Base-by-base conservation (phyloP, 441 rosid genomes). In the Erodium chrysanthum region DNA sequence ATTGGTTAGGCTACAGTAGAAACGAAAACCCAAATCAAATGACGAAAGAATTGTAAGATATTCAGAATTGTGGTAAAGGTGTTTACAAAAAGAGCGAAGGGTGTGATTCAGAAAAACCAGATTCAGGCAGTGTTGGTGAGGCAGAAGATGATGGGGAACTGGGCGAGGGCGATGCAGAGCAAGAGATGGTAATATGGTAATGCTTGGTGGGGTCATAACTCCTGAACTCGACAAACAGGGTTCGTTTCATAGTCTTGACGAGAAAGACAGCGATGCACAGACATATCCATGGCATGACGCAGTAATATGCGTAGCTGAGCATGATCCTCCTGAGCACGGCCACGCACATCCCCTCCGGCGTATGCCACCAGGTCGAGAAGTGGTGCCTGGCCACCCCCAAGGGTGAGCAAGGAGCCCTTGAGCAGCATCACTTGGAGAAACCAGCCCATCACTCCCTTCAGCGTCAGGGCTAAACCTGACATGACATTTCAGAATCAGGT, bases 401-500 rank as follows among this genome's bases (percentile, higher is more conserved):
- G 70, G 10, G 83, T 79, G n/a, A 77, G 76, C 23, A 83, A 59
- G 0, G 77, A 35, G 9, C 79, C 64, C 54, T 80, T 80, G 9
- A 83, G 78, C 69, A 78, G 74, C 72, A 74, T 70, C 69, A 83
- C 82, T 66, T 81, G 77, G 10, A 77, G 21, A 64, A 79, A 70
- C 86, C 84, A 79, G 35, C 84, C 83, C 2, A 73, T 66, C 68
- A 83, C 11, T 37, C 84, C 81, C 62, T 75, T 80, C 27, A 78
- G 78, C 75, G 7, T 81, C 86, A 18, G 86, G 84, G 64, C 72
- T 81, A 63, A 83, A 75, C 78, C 81, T 81, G 74, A 20, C 63
- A 25, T 10, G 15, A 65, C n/a, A n/a, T n/a, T n/a, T n/a, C n/a
- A n/a, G n/a, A n/a, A n/a, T n/a, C n/a, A n/a, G n/a, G n/a, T n/a